Conservation (phyloP, 306 rosid species). For the Echinosophora koreensis region DNA sequence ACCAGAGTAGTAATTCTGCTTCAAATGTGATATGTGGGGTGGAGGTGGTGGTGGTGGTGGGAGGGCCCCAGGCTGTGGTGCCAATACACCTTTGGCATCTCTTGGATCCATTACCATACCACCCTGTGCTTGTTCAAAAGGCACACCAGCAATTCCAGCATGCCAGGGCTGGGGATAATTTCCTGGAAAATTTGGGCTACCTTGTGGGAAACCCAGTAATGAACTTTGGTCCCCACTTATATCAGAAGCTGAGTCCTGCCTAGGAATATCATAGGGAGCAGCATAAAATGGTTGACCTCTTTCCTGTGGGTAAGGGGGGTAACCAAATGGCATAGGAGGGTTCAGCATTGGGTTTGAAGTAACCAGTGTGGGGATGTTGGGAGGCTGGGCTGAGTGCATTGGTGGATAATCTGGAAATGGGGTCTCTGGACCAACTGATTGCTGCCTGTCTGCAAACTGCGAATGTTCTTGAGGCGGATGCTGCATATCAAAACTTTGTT, state of each 20-base stretch:
- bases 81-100: slow-evolving; percentile 79
- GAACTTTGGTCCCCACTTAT: slow-evolving; percentile 74
- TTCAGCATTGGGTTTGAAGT: slow-evolving; percentile 78
- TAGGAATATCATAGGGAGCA: slow-evolving; percentile 75
- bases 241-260: slow-evolving; percentile 78
- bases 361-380: slow-evolving; percentile 62
- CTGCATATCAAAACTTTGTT: slow-evolving; percentile 83
- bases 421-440: slow-evolving; percentile 65
- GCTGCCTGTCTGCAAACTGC: slow-evolving; percentile 75
- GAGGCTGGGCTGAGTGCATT: slow-evolving; percentile 70
- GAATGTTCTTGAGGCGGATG: slow-evolving; percentile 69
- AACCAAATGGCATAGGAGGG: slow-evolving; percentile 74
- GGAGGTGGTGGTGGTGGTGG: slow-evolving; percentile 79
- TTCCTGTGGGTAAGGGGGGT: slow-evolving; percentile 73
- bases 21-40: slow-evolving; percentile 61
- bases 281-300: slow-evolving; percentile 78
- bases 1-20: slow-evolving; percentile 66
- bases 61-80: slow-evolving; percentile 65
- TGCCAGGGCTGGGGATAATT: slow-evolving; percentile 82
- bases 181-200: slow-evolving; percentile 65
- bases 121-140: slow-evolving; percentile 70
- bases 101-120: slow-evolving; percentile 71
- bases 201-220: slow-evolving; percentile 79
- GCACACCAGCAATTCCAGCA: slow-evolving; percentile 64
- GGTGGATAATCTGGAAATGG: slow-evolving; percentile 73